Evolutionary conservation across 1,139 yeast species (phyloP), one percentile per base, ranked within the genome.

Genomic region (Lodderomyces metapsilosis): DNA sequence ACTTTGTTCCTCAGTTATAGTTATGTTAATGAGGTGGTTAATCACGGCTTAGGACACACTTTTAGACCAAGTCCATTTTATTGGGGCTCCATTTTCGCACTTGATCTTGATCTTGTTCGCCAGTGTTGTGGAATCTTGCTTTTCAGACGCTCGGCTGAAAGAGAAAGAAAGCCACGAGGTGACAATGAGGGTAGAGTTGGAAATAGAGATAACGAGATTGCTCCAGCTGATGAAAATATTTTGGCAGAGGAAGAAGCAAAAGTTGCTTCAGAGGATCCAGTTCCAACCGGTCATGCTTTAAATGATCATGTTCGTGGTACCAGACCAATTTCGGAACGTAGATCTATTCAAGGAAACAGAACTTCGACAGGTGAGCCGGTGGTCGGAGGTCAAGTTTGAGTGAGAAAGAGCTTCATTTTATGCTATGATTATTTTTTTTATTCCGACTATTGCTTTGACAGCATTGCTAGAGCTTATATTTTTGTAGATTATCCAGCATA

Each of bases 1-100:
- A 52, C 45, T 1, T 50, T 61, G 34, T 43, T 57, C 27, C 37
- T 61, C 5, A 25, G 53, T 12, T 64, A 42, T 43, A 45, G 61
- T 4, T 47, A 55, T 28, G 40, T 59, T 11, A 71, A 71, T 12
- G 46, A 46, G 24, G 36, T 43, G 8, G 39, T 33, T 5, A 27
- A 35, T n/a, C 34, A 38, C 27, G 46, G 51, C 9, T 37, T 37
- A 10, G 27, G 21, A 2, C 43, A 46, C 23, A 21, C 35, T 12
- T 27, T 44, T 8, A 20, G 23, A 15, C 28, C 33, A 5, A 34
- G 27, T n/a, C 17, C 22, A 18, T 39, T 23, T 15, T 25, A 13
- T 15, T 39, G 41, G 41, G 41, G 41, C n/a, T 30, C 28, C 25
- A 36, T 42, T 15, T 42, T 33, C 33, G 25, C 34, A 4, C n/a